Percentiles rank a stretch among this genome's conserved stretches.
Evolutionary conservation across 495 filamentous ascomycete species (phyloP).

Genomic region (Aspergillus bridgeri): DNA sequence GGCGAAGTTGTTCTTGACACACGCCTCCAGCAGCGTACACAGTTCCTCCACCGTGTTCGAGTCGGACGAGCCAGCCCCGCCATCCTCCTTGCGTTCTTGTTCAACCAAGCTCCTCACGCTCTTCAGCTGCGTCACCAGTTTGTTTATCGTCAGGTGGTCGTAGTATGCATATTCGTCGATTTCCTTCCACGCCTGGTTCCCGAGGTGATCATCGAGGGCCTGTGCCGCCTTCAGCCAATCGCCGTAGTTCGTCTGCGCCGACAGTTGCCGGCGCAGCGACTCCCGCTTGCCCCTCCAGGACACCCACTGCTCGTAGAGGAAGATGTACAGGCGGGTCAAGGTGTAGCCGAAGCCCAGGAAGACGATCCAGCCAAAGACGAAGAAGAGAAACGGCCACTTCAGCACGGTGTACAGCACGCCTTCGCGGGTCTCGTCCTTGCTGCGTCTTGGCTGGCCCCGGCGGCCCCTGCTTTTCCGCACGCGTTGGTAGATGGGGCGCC

Average conservation of each 20-base stretch:
- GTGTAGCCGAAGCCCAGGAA: slow-evolving; percentile 68
- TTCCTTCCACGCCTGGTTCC: slow-evolving; percentile 82
- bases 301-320: slow-evolving; percentile 69
- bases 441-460: slow-evolving; percentile 47
- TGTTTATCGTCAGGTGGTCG: slow-evolving; percentile 74
- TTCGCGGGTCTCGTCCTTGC: slow-evolving; percentile 89
- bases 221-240: slow-evolving; percentile 80
- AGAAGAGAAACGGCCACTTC: slow-evolving; percentile 84
- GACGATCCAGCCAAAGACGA: slow-evolving; percentile 76
- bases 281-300: slow-evolving; percentile 66
- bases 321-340: slow-evolving; percentile 83
- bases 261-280: slow-evolving; percentile 63
- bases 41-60: slow-evolving; percentile 66
- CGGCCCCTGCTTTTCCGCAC: slow-evolving; percentile 49
- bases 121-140: slow-evolving; percentile 70
- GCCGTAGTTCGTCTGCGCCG: slow-evolving; percentile 64
- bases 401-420: slow-evolving; percentile 83
- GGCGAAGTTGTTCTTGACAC: slow-evolving; percentile 95
- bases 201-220: slow-evolving; percentile 75
- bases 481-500: slow-evolving; percentile 72
- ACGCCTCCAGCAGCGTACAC: slow-evolving; percentile 73
- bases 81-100: slow-evolving; percentile 32
- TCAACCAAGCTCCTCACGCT: slow-evolving; percentile 57
- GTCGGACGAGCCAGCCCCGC: slow-evolving; percentile 23
- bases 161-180: slow-evolving; percentile 93